Evolutionary conservation across 2,329 filamentous ascomycete genomes (phyloP).

Genomic region (Fonsecaea erecta): DNA sequence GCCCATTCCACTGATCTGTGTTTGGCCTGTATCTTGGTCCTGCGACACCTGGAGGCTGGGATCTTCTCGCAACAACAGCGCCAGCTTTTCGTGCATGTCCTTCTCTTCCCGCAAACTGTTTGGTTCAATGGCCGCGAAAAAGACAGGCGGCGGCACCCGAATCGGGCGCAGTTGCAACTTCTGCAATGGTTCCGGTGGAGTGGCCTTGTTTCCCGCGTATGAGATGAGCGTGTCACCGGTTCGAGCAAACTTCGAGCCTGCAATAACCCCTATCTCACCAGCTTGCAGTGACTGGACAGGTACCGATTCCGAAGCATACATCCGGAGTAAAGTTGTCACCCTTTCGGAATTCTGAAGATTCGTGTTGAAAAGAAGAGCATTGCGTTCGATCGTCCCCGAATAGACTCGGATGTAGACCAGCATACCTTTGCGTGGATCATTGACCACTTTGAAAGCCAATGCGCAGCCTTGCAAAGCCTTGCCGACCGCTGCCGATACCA

Average conservation of each 20-base stretch:
- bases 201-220: conserved; percentile 67
- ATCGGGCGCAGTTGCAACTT: conserved; percentile 84
- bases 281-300: conserved; percentile 79
- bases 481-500: conserved; percentile 46
- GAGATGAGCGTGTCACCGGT: conserved; percentile 91
- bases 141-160: conserved; percentile 87
- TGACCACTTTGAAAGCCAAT: conserved; percentile 89
- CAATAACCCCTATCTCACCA: conserved; percentile 92
- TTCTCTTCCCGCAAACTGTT: conserved; percentile 78
- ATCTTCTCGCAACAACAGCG: conserved; percentile 83
- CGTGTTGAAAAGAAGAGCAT: conserved; percentile 82
- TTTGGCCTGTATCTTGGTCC: conserved; percentile 90
- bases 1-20: conserved; percentile 93
- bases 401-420: conserved; percentile 93
- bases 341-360: conserved; percentile 78
- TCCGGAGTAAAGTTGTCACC: conserved; percentile 79
- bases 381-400: conserved; percentile 76
- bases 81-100: conserved; percentile 74
- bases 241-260: conserved; percentile 85
- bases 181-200: conserved; percentile 70
- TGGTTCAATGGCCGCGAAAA: conserved; percentile 92
- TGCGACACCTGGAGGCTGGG: conserved; percentile 84
- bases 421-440: conserved; percentile 82
- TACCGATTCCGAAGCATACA: conserved; percentile 85
- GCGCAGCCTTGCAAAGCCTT: conserved; percentile 71